Percentiles rank a stretch among this genome's conserved stretches.
Conservation (phyloP, 495 filamentous ascomycete genomes). For the Halenospora varia region DNA sequence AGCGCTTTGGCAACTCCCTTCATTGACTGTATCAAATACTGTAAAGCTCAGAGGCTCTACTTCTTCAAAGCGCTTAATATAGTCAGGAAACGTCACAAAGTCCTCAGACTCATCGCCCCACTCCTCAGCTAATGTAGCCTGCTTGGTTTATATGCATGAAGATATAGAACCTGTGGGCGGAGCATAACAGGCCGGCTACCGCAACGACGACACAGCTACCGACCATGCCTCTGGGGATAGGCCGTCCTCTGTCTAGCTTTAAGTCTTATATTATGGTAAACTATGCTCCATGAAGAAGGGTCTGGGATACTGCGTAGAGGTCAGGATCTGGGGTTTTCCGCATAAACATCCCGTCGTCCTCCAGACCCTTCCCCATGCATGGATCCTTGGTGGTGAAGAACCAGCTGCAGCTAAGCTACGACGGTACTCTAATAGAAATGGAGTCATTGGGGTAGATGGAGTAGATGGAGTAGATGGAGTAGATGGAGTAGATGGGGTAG, state of each 20-base stretch:
- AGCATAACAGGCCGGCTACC: not conserved
- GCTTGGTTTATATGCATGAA: not conserved
- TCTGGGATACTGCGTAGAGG: not conserved
- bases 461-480: not conserved
- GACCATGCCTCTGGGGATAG: not conserved
- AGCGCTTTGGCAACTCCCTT: not conserved
- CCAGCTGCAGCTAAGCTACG: not conserved
- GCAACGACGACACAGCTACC: not conserved
- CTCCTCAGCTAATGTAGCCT: not conserved
- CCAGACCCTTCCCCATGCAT: not conserved
- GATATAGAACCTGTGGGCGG: not conserved
- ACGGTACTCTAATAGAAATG: not conserved
- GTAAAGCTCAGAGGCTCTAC: not conserved
- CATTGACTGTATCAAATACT: not conserved
- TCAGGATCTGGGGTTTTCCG: not conserved
- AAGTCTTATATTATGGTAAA: not conserved
- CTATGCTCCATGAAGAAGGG: not conserved
- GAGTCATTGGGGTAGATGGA: not conserved
- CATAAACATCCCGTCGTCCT: not conserved
- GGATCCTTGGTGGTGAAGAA: not conserved
- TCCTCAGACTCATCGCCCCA: not conserved
- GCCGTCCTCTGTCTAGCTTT: not conserved
- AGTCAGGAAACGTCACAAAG: not conserved
- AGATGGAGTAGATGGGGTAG: not conserved
- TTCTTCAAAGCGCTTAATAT: not conserved